Percentiles rank a stretch among this genome's conserved stretches.
Conservation (phyloP, 2,329 filamentous ascomycete species). For the Sclerotinia spermophila region DNA sequence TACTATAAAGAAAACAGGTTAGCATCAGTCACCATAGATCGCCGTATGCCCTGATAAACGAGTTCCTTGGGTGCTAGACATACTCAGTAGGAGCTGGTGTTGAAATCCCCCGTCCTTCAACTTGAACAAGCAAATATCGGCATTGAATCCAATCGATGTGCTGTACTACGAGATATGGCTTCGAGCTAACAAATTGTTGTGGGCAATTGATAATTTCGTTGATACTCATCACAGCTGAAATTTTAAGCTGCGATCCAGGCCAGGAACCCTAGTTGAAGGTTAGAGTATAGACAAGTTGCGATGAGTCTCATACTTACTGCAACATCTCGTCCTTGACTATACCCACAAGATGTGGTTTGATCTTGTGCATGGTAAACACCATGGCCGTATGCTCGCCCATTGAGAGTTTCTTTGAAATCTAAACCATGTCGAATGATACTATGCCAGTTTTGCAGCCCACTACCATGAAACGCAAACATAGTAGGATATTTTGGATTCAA, state of each 20-base stretch:
- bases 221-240: constrained; percentile 62
- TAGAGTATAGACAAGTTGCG: constrained; percentile 12
- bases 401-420: constrained; percentile 57
- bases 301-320: constrained; percentile 21
- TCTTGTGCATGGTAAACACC: constrained; percentile 76
- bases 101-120: not conserved
- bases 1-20: not conserved
- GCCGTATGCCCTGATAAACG: not conserved
- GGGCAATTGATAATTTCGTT: constrained; percentile 83
- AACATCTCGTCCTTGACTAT: not conserved
- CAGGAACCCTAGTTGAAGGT: constrained; percentile 44
- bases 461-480: constrained; percentile 86
- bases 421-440: constrained; percentile 81
- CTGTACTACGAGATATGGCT: constrained; percentile 67
- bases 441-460: constrained; percentile 76
- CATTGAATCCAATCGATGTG: constrained; percentile 86
- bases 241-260: constrained; percentile 62
- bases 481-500: constrained; percentile 54
- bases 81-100: not conserved
- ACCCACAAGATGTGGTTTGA: constrained; percentile 49
- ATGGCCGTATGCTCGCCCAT: constrained; percentile 72
- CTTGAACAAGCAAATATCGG: constrained; percentile 71
- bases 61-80: not conserved
- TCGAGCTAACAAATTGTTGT: constrained; percentile 50
- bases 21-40: not conserved